Base-by-base conservation (phyloP, 441 rosid genomes). In the Hura crepitans region DNA sequence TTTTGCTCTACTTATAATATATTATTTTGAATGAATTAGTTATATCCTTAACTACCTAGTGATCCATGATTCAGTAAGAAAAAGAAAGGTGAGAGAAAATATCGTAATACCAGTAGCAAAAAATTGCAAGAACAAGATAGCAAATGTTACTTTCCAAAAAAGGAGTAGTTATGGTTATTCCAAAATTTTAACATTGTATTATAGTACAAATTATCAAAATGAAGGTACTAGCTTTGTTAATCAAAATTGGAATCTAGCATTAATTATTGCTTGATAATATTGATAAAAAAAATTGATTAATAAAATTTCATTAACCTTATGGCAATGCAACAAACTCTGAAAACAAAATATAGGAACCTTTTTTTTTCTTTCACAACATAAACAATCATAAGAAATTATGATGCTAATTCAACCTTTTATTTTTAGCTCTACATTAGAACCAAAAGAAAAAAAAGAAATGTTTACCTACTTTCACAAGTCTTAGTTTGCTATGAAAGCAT, bases 321-420 rank as follows among this genome's bases (percentile, higher is more conserved):
- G 63, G 12, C 18, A 12, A 42, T 25, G 53, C 33, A 37, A 23
- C 27, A 25, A 15, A 8, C 45, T 23, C 28, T n/a, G 18, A 25
- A 13, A 10, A 45, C 9, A 25, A 25, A 22, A 27, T 66, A 66
- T 15, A 46, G 33, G 33, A 69, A 31, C 15, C 37, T 0, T 43
- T 35, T 31, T 14, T 43, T 35, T 31, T 14, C 49, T n/a, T 58
- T 58, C 57, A 55, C 37, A 49, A 15, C 62, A 22, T 1, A n/a
- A 61, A 47, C 23, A 33, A 22, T 9, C 12, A 6, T 5, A 37
- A 47, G 4, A 68, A 3, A 13, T 45, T 46, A 68, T 18, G 13
- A n/a, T 69, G 25, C 23, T 46, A 23, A 58, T 27, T 22, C 50
- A 49, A 49, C 37, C 17, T 62, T 56, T 56, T 56, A 56, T 65